Percentiles rank a stretch among this genome's conserved stretches.
Conservation (phyloP, 2,329 filamentous ascomycete genomes). For the Phyllosticta citribraziliensis region DNA sequence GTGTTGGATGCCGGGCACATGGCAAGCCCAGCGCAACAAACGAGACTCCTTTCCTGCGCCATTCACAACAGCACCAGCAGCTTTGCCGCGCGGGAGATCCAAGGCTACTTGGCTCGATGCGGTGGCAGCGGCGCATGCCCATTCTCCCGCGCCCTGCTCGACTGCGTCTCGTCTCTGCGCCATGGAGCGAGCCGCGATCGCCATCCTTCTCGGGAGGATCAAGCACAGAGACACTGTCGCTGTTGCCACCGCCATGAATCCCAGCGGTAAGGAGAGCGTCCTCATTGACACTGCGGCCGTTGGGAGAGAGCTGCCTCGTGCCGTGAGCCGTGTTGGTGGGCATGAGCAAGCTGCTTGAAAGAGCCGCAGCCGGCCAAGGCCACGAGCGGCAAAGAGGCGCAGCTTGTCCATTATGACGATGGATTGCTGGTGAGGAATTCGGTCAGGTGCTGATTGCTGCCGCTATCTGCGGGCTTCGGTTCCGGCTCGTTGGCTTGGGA, state of each 20-base stretch:
- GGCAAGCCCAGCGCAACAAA: background rate
- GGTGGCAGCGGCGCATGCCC: background rate
- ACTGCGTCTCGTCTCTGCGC: background rate
- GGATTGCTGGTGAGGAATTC: no score
- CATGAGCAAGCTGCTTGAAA: background rate
- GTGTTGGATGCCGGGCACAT: no score
- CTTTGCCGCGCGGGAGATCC: background rate
- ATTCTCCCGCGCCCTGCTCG: background rate
- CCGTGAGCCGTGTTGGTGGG: background rate
- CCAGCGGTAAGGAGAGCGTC: background rate
- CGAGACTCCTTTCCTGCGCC: background rate
- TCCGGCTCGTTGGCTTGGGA: no score
- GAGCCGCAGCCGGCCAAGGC: background rate
- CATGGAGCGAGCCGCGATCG: background rate
- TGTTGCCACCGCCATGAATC: background rate
- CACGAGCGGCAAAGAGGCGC: background rate
- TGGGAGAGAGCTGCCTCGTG: background rate
- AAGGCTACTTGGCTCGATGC: background rate
- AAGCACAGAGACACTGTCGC: background rate
- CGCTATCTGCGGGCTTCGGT: no score
- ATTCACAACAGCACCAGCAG: background rate
- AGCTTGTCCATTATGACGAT: no score
- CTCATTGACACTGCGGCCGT: background rate
- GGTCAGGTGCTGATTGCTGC: no score
- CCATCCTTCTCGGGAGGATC: background rate